Conservation (phyloP, 1,284 basidiomycete genomes). For the Afroboletus lepidellus region DNA sequence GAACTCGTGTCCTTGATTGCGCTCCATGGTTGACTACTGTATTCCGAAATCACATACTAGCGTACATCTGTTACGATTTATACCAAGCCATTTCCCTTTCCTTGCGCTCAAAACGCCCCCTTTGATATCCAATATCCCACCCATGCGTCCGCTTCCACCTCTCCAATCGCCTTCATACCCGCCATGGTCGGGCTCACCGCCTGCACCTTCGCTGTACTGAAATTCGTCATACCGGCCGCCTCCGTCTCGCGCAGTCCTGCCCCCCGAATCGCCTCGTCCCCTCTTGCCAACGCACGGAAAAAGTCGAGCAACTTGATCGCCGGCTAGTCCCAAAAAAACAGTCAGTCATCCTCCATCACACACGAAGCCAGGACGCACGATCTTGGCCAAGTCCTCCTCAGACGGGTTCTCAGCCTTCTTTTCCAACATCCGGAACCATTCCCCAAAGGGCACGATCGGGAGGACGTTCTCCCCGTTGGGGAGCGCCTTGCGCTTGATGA, state of each 20-base stretch:
- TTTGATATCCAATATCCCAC: constrained; percentile 28
- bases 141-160: constrained; percentile 25
- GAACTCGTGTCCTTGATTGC: too few species aligned
- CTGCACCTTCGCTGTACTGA: constrained; percentile 20
- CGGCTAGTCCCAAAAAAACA: constrained; percentile 13
- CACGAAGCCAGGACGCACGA: constrained; percentile 18
- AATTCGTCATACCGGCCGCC: constrained; percentile 18
- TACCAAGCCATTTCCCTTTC: too few species aligned
- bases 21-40: too few species aligned
- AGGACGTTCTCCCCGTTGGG: constrained; percentile 1
- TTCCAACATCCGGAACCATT: constrained; percentile 28
- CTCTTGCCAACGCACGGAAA: constrained; percentile 17
- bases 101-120: constrained; percentile 9
- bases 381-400: constrained; percentile 13
- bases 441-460: constrained; percentile 21
- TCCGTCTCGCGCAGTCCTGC: constrained; percentile 2
- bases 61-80: too few species aligned
- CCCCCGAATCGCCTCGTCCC: constrained; percentile 13
- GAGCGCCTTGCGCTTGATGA: constrained; percentile 11
- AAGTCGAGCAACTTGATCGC: constrained; percentile 32
- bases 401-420: constrained; percentile 17
- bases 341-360: background rate
- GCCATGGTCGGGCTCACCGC: constrained; percentile 23
- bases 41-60: too few species aligned
- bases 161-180: constrained; percentile 22